phyloP scores from a whole-genome alignment of 257 asterid genomes.

The Nyctanthes arbortristis region DNA sequence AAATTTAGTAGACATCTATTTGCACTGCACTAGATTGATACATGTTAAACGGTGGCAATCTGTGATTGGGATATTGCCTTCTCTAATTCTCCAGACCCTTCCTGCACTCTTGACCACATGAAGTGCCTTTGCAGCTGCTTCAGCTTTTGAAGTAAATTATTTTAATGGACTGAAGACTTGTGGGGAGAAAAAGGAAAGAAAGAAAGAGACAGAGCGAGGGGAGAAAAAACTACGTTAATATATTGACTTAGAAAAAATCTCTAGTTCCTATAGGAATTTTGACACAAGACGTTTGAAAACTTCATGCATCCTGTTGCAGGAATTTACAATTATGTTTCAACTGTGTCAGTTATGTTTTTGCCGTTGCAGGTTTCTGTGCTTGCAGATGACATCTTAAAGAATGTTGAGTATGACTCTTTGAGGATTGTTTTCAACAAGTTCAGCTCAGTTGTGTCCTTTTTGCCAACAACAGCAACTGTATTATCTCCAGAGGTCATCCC shows the following conservation, averaged over 20 bases:
- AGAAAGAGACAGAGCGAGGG: too few relatives aligned
- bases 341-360: constrained; percentile 15
- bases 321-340: not conserved
- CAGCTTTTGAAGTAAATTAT: not conserved
- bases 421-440: constrained; percentile 90
- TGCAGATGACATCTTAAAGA: constrained; percentile 95
- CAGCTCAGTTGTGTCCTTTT: constrained; percentile 76
- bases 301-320: not conserved
- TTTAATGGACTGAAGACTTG: not conserved
- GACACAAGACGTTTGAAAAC: not conserved
- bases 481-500: constrained; percentile 89
- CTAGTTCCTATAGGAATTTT: not conserved
- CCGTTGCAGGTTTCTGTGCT: constrained; percentile 82
- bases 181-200: not conserved
- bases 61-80: not conserved
- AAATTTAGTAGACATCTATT: not conserved
- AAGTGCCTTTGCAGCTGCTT: not conserved
- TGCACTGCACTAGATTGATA: not conserved
- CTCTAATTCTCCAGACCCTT: not conserved
- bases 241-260: too few relatives aligned
- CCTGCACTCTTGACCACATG: not conserved
- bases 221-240: too few relatives aligned
- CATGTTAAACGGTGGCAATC: not conserved
- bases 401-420: constrained; percentile 84
- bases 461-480: constrained; percentile 78